Conservation (phyloP, 371 early-diverging fungal genomes). For the Blakeslea trispora region DNA sequence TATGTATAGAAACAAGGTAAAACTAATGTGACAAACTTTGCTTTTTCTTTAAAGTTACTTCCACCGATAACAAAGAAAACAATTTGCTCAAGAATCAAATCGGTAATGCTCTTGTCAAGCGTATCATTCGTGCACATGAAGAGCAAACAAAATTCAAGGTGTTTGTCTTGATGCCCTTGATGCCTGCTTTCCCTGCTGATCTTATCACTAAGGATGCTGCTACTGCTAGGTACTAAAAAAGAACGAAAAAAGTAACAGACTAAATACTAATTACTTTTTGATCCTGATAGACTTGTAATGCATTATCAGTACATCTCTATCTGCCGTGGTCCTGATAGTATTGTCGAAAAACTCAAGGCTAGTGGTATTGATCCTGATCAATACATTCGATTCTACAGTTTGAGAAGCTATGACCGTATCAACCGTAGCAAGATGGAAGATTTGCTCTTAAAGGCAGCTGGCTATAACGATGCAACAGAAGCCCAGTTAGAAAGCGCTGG, state of each 20-base stretch:
- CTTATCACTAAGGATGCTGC: constrained; percentile 76
- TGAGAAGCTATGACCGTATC: constrained; percentile 70
- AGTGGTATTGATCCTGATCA: constrained; percentile 61
- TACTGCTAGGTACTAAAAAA: constrained; percentile 58
- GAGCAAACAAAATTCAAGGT: constrained; percentile 78
- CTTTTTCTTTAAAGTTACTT: constrained; percentile 49
- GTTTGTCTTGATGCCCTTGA: constrained; percentile 88
- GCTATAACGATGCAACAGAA: constrained; percentile 29
- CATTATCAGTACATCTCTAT: constrained; percentile 78
- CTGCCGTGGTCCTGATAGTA: constrained; percentile 66
- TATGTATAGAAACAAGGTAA: no score
- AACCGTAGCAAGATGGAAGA: constrained; percentile 42
- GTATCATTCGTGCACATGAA: constrained; percentile 78
- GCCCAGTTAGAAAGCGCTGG: constrained; percentile 19
- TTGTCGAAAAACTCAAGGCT: constrained; percentile 52
- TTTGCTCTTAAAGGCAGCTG: constrained; percentile 36
- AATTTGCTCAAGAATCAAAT: constrained; percentile 73
- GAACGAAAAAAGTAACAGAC: not conserved
- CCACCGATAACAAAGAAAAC: constrained; percentile 53
- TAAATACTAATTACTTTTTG: not conserved
- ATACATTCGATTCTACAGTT: constrained; percentile 74
- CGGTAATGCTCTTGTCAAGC: constrained; percentile 76
- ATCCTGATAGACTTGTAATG: constrained; percentile 57
- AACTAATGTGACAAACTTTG: no score
- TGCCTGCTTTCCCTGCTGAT: constrained; percentile 92